Percentiles rank a stretch among this genome's conserved stretches.
Conservation (phyloP, 2,329 filamentous ascomycete genomes). For the Colletotrichum somersetense region DNA sequence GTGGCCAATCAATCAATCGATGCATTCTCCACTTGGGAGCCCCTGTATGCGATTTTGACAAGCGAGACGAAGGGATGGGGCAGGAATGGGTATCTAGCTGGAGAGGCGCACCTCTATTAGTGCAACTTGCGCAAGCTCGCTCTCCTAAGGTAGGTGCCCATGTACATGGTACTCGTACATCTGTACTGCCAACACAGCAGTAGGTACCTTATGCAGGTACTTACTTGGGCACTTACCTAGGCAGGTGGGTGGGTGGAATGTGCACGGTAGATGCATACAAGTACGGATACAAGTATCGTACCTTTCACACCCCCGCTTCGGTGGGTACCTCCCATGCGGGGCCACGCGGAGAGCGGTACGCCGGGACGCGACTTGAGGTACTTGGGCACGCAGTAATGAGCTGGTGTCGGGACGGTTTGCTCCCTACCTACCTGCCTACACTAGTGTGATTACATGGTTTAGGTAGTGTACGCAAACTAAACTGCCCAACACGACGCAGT, state of each 20-base stretch:
- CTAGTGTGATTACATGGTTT: background rate
- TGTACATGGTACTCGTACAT: too few species aligned
- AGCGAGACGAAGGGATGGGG: slow-evolving; percentile 28
- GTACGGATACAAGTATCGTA: background rate
- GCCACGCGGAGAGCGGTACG: background rate
- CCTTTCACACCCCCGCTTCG: background rate
- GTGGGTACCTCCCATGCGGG: background rate
- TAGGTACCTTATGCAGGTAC: too few species aligned
- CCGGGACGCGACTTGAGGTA: background rate
- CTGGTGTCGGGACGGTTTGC: slow-evolving; percentile 29
- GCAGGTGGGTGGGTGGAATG: background rate
- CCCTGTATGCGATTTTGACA: slow-evolving; percentile 32
- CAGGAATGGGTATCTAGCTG: background rate
- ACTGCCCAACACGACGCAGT: too few species aligned
- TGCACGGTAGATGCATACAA: background rate
- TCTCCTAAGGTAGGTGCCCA: too few species aligned
- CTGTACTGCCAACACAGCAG: too few species aligned
- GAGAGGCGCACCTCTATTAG: background rate
- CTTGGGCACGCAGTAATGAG: background rate
- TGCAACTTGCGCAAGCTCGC: slow-evolving; percentile 2
- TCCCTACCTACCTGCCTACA: background rate
- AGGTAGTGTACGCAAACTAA: too few species aligned
- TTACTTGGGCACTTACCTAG: too few species aligned
- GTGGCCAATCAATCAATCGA: slow-evolving; percentile 39
- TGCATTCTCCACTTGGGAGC: slow-evolving; percentile 22